phyloP scores from a whole-genome alignment of 805 yeast genomes.

The Starmerella kuoi region DNA sequence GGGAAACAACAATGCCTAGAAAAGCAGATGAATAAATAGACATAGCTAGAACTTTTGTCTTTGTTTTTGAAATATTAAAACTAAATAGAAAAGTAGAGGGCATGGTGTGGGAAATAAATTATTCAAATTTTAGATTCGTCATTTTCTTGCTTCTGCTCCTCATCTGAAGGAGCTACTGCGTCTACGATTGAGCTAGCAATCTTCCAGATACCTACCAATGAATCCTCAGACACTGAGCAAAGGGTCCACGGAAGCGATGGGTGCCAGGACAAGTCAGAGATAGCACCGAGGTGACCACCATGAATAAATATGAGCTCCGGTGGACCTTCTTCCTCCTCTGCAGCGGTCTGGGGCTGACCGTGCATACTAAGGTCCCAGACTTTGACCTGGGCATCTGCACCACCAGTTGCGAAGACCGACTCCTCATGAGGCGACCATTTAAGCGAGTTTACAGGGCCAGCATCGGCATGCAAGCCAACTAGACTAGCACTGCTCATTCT shows the following conservation, averaged over 20 bases:
- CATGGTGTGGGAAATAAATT: no score
- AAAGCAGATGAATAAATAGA: no score
- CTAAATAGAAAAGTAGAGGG: no score
- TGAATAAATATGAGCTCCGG: conserved; percentile 71
- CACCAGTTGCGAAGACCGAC: conserved; percentile 42
- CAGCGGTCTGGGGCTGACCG: conserved; percentile 42
- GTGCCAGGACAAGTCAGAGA: conserved; percentile 58
- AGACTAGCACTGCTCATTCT: conserved; percentile 49
- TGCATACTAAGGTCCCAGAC: conserved; percentile 57
- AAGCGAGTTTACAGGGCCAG: conserved; percentile 42
- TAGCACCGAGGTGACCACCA: conserved; percentile 70
- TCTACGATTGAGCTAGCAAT: conserved; percentile 39
- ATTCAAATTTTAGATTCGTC: no score
- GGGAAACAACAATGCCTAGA: no score
- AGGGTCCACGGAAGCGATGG: conserved; percentile 46
- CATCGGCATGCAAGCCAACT: conserved; percentile 58
- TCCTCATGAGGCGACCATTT: conserved; percentile 43
- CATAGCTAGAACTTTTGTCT: no score
- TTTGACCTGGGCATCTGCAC: conserved; percentile 57
- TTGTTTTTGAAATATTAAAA: no score
- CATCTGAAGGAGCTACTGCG: conserved; percentile 4
- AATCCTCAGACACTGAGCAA: conserved; percentile 65
- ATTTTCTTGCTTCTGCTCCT: background rate
- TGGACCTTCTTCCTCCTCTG: conserved; percentile 49
- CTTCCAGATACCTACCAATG: conserved; percentile 64